A percentile compares a stretch with the other conserved stretches of the same genome.
phyloP scores from a whole-genome alignment of 75 land plant genomes.

The Larix kaempferi region DNA sequence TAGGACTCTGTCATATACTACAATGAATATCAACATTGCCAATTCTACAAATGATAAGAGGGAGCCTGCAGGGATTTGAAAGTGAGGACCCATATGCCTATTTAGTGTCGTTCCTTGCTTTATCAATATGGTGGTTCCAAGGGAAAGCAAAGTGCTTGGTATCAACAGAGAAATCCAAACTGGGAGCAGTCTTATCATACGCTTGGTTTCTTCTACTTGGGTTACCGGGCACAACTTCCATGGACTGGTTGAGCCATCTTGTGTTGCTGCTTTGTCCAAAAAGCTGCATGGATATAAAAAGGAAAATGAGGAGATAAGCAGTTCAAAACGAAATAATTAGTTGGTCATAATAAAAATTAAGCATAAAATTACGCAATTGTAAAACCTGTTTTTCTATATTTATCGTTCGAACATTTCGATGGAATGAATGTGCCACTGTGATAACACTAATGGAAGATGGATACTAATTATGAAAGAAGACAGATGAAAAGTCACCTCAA shows the following conservation, averaged over 20 bases:
- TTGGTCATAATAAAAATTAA: no score
- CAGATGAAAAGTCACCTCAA: constrained; percentile 35
- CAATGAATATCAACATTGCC: constrained; percentile 41
- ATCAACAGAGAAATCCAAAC: constrained; percentile 47
- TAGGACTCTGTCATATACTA: constrained; percentile 45
- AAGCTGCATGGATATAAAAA: constrained; percentile 57
- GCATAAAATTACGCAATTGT: no score
- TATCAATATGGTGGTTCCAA: constrained; percentile 52
- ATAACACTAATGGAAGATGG: no score
- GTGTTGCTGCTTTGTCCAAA: constrained; percentile 78
- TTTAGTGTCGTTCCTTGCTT: constrained; percentile 60
- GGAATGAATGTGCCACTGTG: no score
- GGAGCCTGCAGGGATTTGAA: constrained; percentile 60
- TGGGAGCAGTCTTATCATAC: constrained; percentile 37
- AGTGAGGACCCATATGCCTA: constrained; percentile 14
- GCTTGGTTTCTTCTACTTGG: constrained; percentile 56
- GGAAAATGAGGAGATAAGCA: no score
- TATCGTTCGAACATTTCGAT: no score
- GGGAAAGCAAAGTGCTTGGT: constrained; percentile 48
- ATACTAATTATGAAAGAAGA: no score
- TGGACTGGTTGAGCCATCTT: background rate
- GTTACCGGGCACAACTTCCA: constrained; percentile 44
- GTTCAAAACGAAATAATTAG: no score
- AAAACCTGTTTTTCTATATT: no score
- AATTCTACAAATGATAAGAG: constrained; percentile 42